phyloP scores from a whole-genome alignment of 495 filamentous ascomycete genomes.

The Zalerion maritima region DNA sequence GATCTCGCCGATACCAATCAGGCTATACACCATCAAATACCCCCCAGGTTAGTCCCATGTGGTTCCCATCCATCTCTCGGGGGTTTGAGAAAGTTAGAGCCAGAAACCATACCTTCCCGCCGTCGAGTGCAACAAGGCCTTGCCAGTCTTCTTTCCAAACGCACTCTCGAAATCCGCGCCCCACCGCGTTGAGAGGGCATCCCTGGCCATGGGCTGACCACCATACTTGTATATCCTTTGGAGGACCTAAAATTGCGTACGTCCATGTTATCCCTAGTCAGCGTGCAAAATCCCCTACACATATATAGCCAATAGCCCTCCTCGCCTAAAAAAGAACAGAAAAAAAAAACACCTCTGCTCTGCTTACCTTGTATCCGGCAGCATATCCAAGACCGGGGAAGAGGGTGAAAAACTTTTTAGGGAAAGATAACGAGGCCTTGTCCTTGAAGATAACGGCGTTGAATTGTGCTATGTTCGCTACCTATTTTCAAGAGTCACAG shows the following conservation, averaged over 20 bases:
- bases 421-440: conserved; percentile 52
- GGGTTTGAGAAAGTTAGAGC: not conserved
- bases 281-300: no score
- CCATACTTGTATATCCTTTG: conserved; percentile 99
- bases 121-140: conserved; percentile 94
- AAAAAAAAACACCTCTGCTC: no score
- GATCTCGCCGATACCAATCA: conserved; percentile 96
- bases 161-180: conserved; percentile 68
- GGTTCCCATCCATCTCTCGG: not conserved
- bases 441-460: conserved; percentile 92
- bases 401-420: conserved; percentile 78
- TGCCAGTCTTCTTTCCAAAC: conserved; percentile 92
- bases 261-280: conserved; percentile 2
- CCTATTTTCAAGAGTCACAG: conserved; percentile 23
- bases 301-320: conserved; percentile 3
- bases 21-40: conserved; percentile 28
- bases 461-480: conserved; percentile 44
- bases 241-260: conserved; percentile 46
- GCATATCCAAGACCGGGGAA: conserved; percentile 97
- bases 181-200: conserved; percentile 75
- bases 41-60: not conserved
- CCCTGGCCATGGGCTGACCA: conserved; percentile 87
- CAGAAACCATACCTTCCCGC: conserved; percentile 57
- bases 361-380: conserved; percentile 82
- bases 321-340: not conserved